These are phyloP conservation scores for Acacia pycnantha DNA, from an alignment of 331 rosid species.

Conservation along the genomic window DNA sequence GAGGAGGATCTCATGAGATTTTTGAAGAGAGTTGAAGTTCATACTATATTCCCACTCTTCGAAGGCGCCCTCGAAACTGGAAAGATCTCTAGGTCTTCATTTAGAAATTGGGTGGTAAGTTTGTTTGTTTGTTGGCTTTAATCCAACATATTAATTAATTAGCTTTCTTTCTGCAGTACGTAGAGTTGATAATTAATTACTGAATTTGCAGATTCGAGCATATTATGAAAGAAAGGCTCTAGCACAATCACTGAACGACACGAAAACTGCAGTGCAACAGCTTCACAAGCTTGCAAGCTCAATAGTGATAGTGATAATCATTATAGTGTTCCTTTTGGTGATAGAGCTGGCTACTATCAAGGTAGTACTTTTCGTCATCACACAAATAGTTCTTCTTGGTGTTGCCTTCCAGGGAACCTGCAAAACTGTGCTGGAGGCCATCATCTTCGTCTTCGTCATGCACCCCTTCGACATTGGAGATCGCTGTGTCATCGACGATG, in stretches of 20 bases:
- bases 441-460: conserved; percentile 85
- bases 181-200: neutral
- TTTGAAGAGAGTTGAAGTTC: conserved; percentile 66
- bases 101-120: conserved; percentile 87
- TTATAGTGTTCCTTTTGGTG: conserved; percentile 58
- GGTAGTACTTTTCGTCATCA: conserved; percentile 59
- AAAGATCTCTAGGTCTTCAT: conserved; percentile 64
- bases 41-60: conserved; percentile 76
- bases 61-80: conserved; percentile 85
- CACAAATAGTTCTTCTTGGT: conserved; percentile 70
- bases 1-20: conserved; percentile 80
- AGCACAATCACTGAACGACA: conserved; percentile 81
- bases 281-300: conserved; percentile 85
- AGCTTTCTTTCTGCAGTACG: neutral
- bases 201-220: conserved; percentile 57
- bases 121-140: neutral
- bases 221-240: conserved; percentile 74
- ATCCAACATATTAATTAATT: too few relatives aligned
- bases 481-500: conserved; percentile 77
- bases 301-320: conserved; percentile 61
- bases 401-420: conserved; percentile 84
- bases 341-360: conserved; percentile 73
- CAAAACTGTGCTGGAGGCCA: conserved; percentile 77
- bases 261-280: conserved; percentile 90
- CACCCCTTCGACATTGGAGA: conserved; percentile 93